Base-by-base conservation (phyloP, 306 rosid genomes). In the Dicorynia guianensis region DNA sequence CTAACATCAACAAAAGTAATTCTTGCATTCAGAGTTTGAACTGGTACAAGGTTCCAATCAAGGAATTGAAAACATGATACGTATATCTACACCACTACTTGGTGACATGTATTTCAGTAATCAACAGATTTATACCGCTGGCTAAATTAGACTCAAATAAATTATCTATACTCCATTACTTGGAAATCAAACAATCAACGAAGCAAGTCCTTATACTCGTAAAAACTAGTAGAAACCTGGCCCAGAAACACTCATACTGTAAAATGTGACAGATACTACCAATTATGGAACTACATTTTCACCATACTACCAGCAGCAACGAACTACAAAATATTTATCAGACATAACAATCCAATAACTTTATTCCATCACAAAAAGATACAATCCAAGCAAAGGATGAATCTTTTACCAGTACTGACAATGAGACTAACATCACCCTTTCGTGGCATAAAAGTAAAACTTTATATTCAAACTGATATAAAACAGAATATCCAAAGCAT, bases 361-460 rank as follows among this genome's bases (percentile, higher is more conserved):
- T 25, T 12, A 38, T 39, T 15, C 42, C 60, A 59, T 25, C 3
- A 17, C 20, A 13, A 11, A 13, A 72, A 72, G 58, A 36, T 48
- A 58, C 44, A 73, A 61, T 63, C 40, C 63, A 36, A 49, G 34
- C 8, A 11, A 5, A 49, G 38, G 46, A 64, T 8, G 61, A 74
- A 44, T 7, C 14, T 20, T 4, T 63, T 25, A 59, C 14, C 34
- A 14, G 9, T 12, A 58, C 7, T 70, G 69, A 49, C 72, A 36
- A 47, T 36, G 33, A 52, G 50, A 18, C 63, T 18, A 69, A 55
- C 36, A 5, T 20, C 53, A 17, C 10, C 67, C 19, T 74, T 38
- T 14, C 38, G 34, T 7, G 54, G 38, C 30, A 56, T 17, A 33
- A 43, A 53, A 64, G 46, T 17, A 33, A 43, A 53, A 64, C 36